Conservation (phyloP, 768 basidiomycete species). For the Pulveroboletus frians region DNA sequence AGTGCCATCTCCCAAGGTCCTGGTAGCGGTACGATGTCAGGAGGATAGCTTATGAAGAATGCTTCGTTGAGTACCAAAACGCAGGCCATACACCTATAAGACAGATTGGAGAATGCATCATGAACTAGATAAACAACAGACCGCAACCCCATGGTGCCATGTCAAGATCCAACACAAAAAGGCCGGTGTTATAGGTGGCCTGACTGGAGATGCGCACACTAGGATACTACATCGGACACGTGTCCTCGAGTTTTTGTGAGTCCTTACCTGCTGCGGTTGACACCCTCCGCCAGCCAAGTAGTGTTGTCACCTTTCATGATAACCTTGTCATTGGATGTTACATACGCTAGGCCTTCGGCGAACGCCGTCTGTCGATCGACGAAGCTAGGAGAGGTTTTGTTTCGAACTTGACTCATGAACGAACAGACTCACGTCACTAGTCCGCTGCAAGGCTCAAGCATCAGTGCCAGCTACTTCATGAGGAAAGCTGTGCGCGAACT, state of each 20-base stretch:
- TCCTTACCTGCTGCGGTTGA: slow-evolving; percentile 55
- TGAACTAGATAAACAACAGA: slow-evolving; percentile 16
- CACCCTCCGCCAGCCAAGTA: slow-evolving; percentile 47
- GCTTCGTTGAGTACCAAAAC: slow-evolving; percentile 50
- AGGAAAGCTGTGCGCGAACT: slow-evolving; percentile 30
- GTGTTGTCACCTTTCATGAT: slow-evolving; percentile 77
- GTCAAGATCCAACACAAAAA: slow-evolving; percentile 80
- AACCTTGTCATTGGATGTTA: slow-evolving; percentile 52
- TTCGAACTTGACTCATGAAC: not conserved
- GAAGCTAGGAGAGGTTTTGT: slow-evolving; percentile 43
- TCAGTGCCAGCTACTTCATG: slow-evolving; percentile 12
- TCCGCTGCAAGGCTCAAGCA: slow-evolving; percentile 42
- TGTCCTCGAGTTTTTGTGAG: not conserved
- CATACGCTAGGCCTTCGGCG: slow-evolving; percentile 48
- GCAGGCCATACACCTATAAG: slow-evolving; percentile 73
- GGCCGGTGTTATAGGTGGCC: slow-evolving; percentile 62
- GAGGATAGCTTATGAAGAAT: not conserved
- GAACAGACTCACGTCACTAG: slow-evolving; percentile 54
- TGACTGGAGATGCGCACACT: slow-evolving; percentile 76
- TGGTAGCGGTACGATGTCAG: slow-evolving; percentile 10
- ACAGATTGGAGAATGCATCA: slow-evolving; percentile 1
- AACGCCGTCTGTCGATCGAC: slow-evolving; percentile 53
- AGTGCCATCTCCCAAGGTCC: slow-evolving; percentile 40
- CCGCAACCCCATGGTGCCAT: slow-evolving; percentile 90
- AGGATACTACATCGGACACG: not conserved